These are phyloP conservation scores for Rhodotorula toruloides DNA, from an alignment of 768 basidiomycete species.

Conservation along the genomic window DNA sequence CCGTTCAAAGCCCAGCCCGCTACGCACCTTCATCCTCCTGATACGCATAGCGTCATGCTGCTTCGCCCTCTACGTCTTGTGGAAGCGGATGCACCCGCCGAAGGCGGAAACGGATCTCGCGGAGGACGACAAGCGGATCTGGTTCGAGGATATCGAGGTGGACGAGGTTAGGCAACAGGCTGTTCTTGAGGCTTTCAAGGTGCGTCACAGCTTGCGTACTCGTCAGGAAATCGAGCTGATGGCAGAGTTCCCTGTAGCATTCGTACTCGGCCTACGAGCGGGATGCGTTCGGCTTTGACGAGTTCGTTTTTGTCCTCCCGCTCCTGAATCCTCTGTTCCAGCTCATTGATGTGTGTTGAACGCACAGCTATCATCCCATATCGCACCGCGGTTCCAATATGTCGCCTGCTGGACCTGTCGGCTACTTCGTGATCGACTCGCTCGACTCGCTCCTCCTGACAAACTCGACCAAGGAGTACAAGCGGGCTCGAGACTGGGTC, in stretches of 20 bases:
- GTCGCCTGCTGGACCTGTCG: constrained; percentile 61
- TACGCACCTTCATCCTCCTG: background rate
- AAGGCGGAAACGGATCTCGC: background rate
- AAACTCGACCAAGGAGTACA: constrained; percentile 73
- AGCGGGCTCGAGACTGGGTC: constrained; percentile 72
- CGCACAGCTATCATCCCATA: constrained; percentile 71
- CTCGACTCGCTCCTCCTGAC: constrained; percentile 83
- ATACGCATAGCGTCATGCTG: constrained; percentile 1
- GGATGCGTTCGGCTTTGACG: constrained; percentile 86
- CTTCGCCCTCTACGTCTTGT: constrained; percentile 7
- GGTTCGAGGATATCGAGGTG: constrained; percentile 18
- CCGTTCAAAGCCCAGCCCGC: background rate
- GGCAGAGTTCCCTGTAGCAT: constrained; percentile 54
- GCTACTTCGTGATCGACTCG: constrained; percentile 57
- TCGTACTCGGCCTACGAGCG: constrained; percentile 81
- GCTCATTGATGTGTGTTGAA: background rate
- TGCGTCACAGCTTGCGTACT: constrained; percentile 43
- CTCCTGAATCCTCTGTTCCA: background rate
- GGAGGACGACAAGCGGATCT: no score
- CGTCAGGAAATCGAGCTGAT: background rate
- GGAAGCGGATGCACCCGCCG: background rate
- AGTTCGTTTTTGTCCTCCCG: constrained; percentile 1
- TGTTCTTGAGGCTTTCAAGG: constrained; percentile 72
- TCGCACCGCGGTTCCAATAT: constrained; percentile 69
- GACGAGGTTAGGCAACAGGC: constrained; percentile 65